These are phyloP conservation scores for Talaromyces proteolyticus DNA, from an alignment of 495 filamentous ascomycete species.

Conservation along the genomic window DNA sequence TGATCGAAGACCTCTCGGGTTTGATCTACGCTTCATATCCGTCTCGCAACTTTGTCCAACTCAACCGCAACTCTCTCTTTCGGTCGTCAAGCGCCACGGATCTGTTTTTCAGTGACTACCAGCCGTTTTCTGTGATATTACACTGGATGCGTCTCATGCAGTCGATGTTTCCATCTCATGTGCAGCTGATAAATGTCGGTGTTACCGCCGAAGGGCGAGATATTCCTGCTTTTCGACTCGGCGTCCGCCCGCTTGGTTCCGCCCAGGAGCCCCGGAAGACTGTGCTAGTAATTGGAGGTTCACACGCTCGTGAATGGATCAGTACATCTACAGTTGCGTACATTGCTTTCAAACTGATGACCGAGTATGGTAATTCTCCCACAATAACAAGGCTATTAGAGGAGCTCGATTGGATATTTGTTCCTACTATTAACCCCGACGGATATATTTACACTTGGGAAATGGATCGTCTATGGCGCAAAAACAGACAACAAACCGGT, in stretches of 20 bases:
- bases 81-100: slow-evolving; percentile 37
- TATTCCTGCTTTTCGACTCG: slow-evolving; percentile 78
- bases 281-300: slow-evolving; percentile 76
- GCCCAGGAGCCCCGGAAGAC: slow-evolving; percentile 55
- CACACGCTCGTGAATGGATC: slow-evolving; percentile 95
- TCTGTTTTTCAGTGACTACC: slow-evolving; percentile 85
- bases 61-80: slow-evolving; percentile 23
- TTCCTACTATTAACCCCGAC: slow-evolving; percentile 89
- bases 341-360: slow-evolving; percentile 83
- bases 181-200: slow-evolving; percentile 68
- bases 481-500: slow-evolving; percentile 81
- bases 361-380: slow-evolving; percentile 61
- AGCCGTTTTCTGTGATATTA: slow-evolving; percentile 68
- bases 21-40: slow-evolving; percentile 76
- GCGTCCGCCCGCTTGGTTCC: slow-evolving; percentile 45
- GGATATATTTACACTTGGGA: slow-evolving; percentile 95
- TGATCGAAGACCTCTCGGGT: slow-evolving; percentile 78
- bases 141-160: slow-evolving; percentile 88
- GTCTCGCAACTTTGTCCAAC: slow-evolving; percentile 15
- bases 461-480: slow-evolving; percentile 88
- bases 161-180: slow-evolving; percentile 80
- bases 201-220: slow-evolving; percentile 79
- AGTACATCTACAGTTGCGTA: slow-evolving; percentile 89
- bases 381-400: slow-evolving; percentile 71
- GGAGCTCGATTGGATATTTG: slow-evolving; percentile 79